Conservation (phyloP, 1,139 yeast genomes). For the Eremothecium sinecaudum region DNA sequence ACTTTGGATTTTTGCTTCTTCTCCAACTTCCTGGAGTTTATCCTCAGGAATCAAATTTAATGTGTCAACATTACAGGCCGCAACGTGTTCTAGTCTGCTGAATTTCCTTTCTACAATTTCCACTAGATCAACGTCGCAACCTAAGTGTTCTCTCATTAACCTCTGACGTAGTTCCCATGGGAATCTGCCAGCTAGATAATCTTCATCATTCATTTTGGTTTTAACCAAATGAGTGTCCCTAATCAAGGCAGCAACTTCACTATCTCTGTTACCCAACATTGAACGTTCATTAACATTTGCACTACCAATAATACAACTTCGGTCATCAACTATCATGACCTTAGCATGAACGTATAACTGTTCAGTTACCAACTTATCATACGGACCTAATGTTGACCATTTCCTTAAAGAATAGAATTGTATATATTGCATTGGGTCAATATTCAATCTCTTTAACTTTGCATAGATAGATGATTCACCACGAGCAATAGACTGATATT, state of each 20-base stretch:
- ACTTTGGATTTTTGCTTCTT: conserved; percentile 34
- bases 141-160: conserved; percentile 93
- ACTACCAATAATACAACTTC: conserved; percentile 88
- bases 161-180: conserved; percentile 84
- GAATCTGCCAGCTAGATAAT: conserved; percentile 74
- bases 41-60: conserved; percentile 13
- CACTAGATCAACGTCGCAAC: conserved; percentile 80
- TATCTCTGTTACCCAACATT: conserved; percentile 86
- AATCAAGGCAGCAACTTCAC: conserved; percentile 84
- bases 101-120: conserved; percentile 78
- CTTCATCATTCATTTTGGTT: conserved; percentile 72
- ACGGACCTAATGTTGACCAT: conserved; percentile 88
- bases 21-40: conserved; percentile 5
- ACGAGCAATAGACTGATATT: conserved; percentile 84
- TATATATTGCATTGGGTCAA: conserved; percentile 82
- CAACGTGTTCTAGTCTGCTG: conserved; percentile 47
- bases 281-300: conserved; percentile 95
- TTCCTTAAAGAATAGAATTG: conserved; percentile 87
- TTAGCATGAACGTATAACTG: conserved; percentile 93
- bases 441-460: conserved; percentile 65
- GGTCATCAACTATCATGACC: conserved; percentile 85
- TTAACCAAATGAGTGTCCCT: conserved; percentile 72
- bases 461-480: conserved; percentile 88
- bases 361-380: conserved; percentile 69
- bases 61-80: conserved; percentile 34